Conservation (phyloP, 805 yeast genomes). For the Teunomyces lycoperdinae region DNA sequence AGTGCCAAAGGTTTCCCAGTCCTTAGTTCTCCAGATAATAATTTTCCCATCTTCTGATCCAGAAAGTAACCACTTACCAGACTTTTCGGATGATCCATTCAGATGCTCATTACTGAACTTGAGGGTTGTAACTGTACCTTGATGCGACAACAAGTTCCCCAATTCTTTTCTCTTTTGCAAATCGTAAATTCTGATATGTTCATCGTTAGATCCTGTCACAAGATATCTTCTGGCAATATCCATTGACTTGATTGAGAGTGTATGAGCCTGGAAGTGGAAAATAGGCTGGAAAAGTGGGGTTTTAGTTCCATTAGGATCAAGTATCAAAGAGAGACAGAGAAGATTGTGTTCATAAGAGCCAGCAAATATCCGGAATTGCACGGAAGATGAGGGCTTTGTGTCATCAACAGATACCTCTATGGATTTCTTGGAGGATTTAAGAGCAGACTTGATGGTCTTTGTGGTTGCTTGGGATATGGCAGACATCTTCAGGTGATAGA, state of each 20-base stretch:
- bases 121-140: conserved; percentile 80
- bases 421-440: not conserved
- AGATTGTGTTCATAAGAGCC: conserved; percentile 96
- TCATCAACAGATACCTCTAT: conserved; percentile 2
- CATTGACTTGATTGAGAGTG: conserved; percentile 80
- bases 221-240: conserved; percentile 81
- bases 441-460: not conserved
- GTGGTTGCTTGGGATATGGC: not conserved
- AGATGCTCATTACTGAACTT: conserved; percentile 57
- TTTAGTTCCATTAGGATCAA: conserved; percentile 38
- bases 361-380: conserved; percentile 74
- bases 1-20: conserved; percentile 90
- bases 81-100: conserved; percentile 27
- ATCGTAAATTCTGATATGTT: conserved; percentile 91
- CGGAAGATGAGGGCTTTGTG: not conserved
- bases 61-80: conserved; percentile 87
- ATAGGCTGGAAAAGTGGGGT: conserved; percentile 83
- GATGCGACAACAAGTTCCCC: conserved; percentile 85
- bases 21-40: conserved; percentile 91
- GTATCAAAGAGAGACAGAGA: conserved; percentile 74
- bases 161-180: conserved; percentile 89
- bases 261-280: conserved; percentile 94
- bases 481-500: not conserved
- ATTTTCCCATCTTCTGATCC: conserved; percentile 91
- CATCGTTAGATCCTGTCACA: conserved; percentile 94